Evolutionary conservation across 73 alveolate species (phyloP), one percentile per base, ranked within the genome.

Genomic region (Paraurostyla sp.): DNA sequence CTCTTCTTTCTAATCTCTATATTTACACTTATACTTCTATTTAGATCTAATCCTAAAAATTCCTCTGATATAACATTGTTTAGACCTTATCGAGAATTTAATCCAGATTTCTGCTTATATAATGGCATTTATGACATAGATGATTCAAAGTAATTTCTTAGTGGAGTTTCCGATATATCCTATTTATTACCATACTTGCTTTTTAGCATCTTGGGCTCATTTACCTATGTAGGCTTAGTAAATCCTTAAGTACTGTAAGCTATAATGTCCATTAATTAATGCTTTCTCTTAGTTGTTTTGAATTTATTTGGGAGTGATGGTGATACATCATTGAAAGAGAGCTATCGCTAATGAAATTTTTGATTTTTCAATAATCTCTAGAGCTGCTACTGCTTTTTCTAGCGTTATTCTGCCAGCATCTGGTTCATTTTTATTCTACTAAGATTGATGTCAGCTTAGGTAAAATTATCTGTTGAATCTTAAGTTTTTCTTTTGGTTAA

Each of bases 1-100:
- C 46, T 65, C 41, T n/a, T n/a, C n/a, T 65, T 22, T 9, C 82
- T 65, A 35, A 65, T 65, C 58, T 65, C 82, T 11, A 65, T 65
- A 65, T 65, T 65, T 18, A 65, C 82, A 65, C 82, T 65, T 2
- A 65, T 65, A 65, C 58, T 65, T 38, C 82, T 33, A 22, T 65
- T 38, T 36, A 65, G 25, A 35, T 65, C 82, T 1, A 38, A 18
- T 3, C 41, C 82, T 22, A 35, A 65, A 40, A 65, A 13, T 2
- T 65, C 82, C 23, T 65, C 82, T 38, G 82, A 65, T 40, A 15
- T 38, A 4, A 1, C 13, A 9, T 32, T 54, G 23, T 54, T 54
- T 54, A 18, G 33, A 6, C 30, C 6, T 54, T 54, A 7, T 9
- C 15, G 13, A 4, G 23, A n/a, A 4, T 54, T 54, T 54, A 13